These are phyloP conservation scores for Fallopia convolvulus DNA, from an alignment of 148 eudicot species.

Conservation along the genomic window DNA sequence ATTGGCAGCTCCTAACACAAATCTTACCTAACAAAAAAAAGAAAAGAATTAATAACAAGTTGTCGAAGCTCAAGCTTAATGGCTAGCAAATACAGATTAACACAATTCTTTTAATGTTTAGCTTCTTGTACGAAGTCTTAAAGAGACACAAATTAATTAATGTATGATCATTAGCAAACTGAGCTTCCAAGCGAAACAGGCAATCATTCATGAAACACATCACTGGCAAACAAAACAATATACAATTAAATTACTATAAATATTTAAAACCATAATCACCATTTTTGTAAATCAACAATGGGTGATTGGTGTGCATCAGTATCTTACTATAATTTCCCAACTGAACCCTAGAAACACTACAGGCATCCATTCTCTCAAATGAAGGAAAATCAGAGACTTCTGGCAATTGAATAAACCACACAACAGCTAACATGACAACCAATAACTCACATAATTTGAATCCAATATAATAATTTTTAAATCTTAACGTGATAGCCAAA, in stretches of 20 bases:
- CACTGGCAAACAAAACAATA: slow-evolving; percentile 8
- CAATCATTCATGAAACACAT: slow-evolving; percentile 10
- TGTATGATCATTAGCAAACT: neutral
- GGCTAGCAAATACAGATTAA: too few relatives aligned
- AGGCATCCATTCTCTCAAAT: slow-evolving; percentile 8
- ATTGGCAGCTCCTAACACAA: too few relatives aligned
- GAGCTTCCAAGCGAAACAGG: neutral
- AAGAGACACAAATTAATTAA: too few relatives aligned
- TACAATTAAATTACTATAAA: neutral
- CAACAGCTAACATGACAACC: neutral
- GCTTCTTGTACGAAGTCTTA: too few relatives aligned
- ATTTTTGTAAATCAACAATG: slow-evolving; percentile 26
- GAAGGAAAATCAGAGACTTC: neutral
- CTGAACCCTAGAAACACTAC: slow-evolving; percentile 9
- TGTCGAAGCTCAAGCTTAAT: too few relatives aligned
- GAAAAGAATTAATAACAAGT: too few relatives aligned
- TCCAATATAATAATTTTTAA: neutral
- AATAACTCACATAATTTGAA: neutral
- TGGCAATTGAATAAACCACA: neutral
- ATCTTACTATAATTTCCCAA: slow-evolving; percentile 10
- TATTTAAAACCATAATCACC: slow-evolving; percentile 23
- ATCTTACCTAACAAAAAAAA: too few relatives aligned
- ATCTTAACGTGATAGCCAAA: slow-evolving; percentile 7
- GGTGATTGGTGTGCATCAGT: slow-evolving; percentile 20
- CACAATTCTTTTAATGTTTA: too few relatives aligned